These are phyloP conservation scores for Candida endomychidarum DNA, from an alignment of 805 yeast species.

Conservation along the genomic window DNA sequence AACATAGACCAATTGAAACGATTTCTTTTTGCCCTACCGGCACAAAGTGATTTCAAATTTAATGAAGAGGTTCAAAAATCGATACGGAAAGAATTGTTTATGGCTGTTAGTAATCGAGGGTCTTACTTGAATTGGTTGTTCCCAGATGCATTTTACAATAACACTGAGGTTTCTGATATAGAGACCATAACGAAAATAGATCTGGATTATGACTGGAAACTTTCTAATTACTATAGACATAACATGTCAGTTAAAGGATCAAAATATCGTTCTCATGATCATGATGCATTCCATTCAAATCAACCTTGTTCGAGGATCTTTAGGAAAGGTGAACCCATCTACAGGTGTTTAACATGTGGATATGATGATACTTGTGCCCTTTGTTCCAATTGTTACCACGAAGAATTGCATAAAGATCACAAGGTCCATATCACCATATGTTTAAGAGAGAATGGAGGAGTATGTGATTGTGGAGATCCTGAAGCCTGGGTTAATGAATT, in stretches of 20 bases:
- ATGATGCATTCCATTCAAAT: constrained; percentile 51
- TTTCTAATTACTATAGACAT: constrained; percentile 27
- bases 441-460: constrained; percentile 71
- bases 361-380: constrained; percentile 82
- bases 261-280: constrained; percentile 23
- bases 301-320: constrained; percentile 76
- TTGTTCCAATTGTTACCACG: constrained; percentile 73
- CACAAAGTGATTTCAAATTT: constrained; percentile 26
- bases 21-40: constrained; percentile 36
- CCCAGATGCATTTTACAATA: constrained; percentile 23
- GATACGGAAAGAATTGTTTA: constrained; percentile 31
- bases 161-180: background rate
- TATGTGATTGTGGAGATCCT: constrained; percentile 87
- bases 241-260: constrained; percentile 18
- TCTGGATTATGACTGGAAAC: constrained; percentile 31
- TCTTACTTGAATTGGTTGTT: constrained; percentile 35
- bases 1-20: constrained; percentile 21
- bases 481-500: constrained; percentile 71
- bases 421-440: constrained; percentile 63
- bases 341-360: constrained; percentile 73
- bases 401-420: constrained; percentile 71
- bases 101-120: constrained; percentile 34
- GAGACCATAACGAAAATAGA: constrained; percentile 20
- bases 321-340: constrained; percentile 77
- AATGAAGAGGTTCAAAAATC: constrained; percentile 22